Base-by-base conservation (phyloP, 2,329 filamentous ascomycete species). In the Grosmannia serpens region DNA sequence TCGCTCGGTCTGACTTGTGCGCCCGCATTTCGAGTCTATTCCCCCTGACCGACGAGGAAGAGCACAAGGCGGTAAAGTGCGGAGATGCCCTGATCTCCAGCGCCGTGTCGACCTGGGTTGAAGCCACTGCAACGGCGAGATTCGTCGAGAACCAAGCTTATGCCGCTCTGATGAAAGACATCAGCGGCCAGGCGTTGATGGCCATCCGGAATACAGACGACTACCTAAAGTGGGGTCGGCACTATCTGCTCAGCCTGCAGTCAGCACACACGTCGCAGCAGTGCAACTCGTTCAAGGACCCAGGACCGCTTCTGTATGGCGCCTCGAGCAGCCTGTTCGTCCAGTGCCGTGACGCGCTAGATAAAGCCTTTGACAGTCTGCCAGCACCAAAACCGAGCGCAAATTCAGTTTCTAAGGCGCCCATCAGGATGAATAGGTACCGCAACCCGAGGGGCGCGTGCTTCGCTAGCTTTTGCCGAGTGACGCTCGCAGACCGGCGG, bases 201-300 rank as follows among this genome's bases (percentile, higher is more conserved):
- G 81, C 81, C 0, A 65, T 83, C 2, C 67, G 69, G 2, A 65
- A 63, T 0, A 22, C 58, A 0, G 60, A 64, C 0, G 75, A 75
- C 63, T 82, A 77, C 62, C 4, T 44, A 2, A 73, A 68, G 66
- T 86, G 82, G 83, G 82, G 82, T 9, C 64, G 66, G 6, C 81
- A 85, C 66, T 86, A 81, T 65, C 74, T 85, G 7, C 77, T 77
- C 0, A 80, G 78, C 8, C 71, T 84, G 1, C 76, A 78, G 29
- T 75, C 77, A 60, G 81, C 82, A 0, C 80, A 86, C 63, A 71
- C 73, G 1, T 73, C 75, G 27, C 83, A 85, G 67, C 69, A 78
- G 11, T 83, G 82, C 70, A 84, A 83, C 65, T 79, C 77, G 0
- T 85, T 84, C 75, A 83, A 84, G 64, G 83, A 85, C 60, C 70